Conservation (phyloP, 441 rosid species). For the Brassica balearica region DNA sequence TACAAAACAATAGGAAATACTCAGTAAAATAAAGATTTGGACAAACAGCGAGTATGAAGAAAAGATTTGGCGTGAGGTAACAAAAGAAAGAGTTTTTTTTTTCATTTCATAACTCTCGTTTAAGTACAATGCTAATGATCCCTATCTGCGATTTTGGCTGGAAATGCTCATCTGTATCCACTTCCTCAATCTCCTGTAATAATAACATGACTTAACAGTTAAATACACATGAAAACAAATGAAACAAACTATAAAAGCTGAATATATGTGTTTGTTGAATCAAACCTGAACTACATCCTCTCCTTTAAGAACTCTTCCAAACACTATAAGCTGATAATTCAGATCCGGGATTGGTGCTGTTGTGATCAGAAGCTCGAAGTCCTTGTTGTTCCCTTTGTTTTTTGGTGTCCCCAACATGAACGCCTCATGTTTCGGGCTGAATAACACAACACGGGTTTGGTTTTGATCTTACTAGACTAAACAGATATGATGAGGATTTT, state of each 20-base stretch:
- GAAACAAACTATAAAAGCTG: conserved; percentile 5
- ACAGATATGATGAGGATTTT: neutral
- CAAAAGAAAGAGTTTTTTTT: conserved; percentile 9
- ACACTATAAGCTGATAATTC: conserved; percentile 71
- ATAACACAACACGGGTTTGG: neutral
- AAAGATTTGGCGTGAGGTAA: conserved; percentile 29
- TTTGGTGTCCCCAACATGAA: conserved; percentile 88
- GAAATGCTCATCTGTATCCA: conserved; percentile 84
- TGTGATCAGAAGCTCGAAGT: conserved; percentile 75
- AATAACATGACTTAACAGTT: neutral
- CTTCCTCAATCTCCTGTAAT: conserved; percentile 87
- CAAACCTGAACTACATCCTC: conserved; percentile 93
- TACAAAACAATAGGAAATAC: conserved; percentile 30
- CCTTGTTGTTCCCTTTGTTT: conserved; percentile 59
- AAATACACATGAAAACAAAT: neutral
- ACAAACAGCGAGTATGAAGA: conserved; percentile 29
- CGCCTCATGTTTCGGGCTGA: conserved; percentile 87
- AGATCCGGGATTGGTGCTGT: conserved; percentile 91
- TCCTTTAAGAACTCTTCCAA: conserved; percentile 85
- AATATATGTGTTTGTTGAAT: conserved; percentile 5
- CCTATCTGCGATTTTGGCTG: conserved; percentile 69
- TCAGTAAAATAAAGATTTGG: conserved; percentile 19
- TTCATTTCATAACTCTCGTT: conserved; percentile 47
- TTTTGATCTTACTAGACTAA: neutral
- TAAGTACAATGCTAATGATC: conserved; percentile 58